phyloP scores from a whole-genome alignment of 192 early-diverging fungal species.

The Linnemannia exigua region DNA sequence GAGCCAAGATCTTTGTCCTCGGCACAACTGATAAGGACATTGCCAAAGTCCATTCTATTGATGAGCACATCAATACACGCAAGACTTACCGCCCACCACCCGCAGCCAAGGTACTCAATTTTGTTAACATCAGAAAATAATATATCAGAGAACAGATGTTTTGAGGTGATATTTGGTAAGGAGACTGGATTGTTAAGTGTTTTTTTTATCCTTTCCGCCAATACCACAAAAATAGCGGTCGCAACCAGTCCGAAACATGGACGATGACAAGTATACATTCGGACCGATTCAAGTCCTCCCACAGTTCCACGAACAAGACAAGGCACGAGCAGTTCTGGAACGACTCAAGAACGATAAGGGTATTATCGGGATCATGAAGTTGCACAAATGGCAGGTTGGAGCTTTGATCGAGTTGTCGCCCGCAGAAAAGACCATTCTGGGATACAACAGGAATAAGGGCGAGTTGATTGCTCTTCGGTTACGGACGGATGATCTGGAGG shows the following conservation, averaged over 20 bases:
- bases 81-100: slow-evolving; percentile 36
- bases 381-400: slow-evolving; percentile 77
- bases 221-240: slow-evolving; percentile 3
- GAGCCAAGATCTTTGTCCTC: slow-evolving; percentile 43
- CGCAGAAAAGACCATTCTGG: slow-evolving; percentile 74
- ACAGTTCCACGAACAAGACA: slow-evolving; percentile 64
- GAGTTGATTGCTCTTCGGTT: slow-evolving; percentile 80
- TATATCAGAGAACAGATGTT: neutral
- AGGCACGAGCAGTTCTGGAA: slow-evolving; percentile 72
- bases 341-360: slow-evolving; percentile 77
- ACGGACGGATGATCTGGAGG: slow-evolving; percentile 82
- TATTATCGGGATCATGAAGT: slow-evolving; percentile 66
- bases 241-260: slow-evolving; percentile 30
- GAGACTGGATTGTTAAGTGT: neutral
- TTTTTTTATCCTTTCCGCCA: neutral
- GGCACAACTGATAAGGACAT: slow-evolving; percentile 46
- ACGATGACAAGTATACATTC: slow-evolving; percentile 71
- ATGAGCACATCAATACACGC: slow-evolving; percentile 33
- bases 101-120: slow-evolving; percentile 30
- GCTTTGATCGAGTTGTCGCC: slow-evolving; percentile 79
- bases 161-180: neutral
- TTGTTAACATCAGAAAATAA: neutral
- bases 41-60: slow-evolving; percentile 47
- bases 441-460: slow-evolving; percentile 79
- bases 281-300: slow-evolving; percentile 68